phyloP scores from a whole-genome alignment of 2,329 filamentous ascomycete genomes.

The Cladosporium velox region DNA sequence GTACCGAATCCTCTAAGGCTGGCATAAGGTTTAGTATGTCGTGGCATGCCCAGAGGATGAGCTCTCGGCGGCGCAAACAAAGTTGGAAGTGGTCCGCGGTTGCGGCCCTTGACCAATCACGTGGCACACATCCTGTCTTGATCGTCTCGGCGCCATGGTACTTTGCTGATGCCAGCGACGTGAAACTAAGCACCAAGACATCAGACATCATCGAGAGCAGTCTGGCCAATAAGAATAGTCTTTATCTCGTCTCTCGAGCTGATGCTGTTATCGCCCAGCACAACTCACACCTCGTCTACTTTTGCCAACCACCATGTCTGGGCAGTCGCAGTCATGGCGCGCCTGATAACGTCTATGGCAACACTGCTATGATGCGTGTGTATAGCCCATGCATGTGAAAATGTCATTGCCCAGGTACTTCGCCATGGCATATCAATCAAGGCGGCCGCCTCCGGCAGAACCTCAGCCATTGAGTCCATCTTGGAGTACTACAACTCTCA shows the following conservation, averaged over 20 bases:
- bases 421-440: background rate
- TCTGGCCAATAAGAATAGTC: background rate
- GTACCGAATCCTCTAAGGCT: conserved; percentile 8
- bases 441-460: background rate
- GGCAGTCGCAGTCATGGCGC: background rate
- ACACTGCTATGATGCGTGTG: background rate
- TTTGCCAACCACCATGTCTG: background rate
- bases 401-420: background rate
- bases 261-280: background rate
- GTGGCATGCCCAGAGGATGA: conserved; percentile 11
- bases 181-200: conserved; percentile 1
- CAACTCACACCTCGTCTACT: background rate
- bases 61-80: conserved; percentile 12
- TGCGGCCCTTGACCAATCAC: background rate
- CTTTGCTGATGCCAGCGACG: background rate
- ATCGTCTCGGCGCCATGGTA: conserved; percentile 8
- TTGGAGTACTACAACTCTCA: background rate
- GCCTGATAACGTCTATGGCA: background rate
- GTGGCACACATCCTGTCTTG: background rate
- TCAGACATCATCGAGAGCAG: background rate
- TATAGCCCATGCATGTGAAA: background rate
- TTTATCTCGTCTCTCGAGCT: background rate
- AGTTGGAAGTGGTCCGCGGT: conserved; percentile 13
- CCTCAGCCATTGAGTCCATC: background rate
- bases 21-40: conserved; percentile 6